Base-by-base conservation (phyloP, 108 stramenopile genomes). In the Cylindrotheca fusiformis region DNA sequence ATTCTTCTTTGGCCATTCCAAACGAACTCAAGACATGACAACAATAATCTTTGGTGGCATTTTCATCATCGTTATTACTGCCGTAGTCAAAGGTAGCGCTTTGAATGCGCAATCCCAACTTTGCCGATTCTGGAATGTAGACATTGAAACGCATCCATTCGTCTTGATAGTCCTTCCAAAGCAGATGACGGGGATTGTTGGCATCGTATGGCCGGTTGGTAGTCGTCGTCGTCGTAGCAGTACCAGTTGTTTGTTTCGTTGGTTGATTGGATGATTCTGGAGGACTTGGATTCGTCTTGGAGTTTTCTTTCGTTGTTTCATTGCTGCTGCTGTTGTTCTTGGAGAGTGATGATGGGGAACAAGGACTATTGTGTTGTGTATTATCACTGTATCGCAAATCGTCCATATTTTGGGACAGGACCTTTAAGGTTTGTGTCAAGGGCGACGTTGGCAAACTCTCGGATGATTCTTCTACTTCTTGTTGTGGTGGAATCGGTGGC, bases 341-440 rank as follows among this genome's bases (percentile, higher is more conserved):
- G n/a, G 46, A 3, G 41, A 53, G 17, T 1, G 2, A 25, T 33
- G 52, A 14, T 4, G 12, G 32, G 23, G 48, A n/a, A n/a, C n/a
- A n/a, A n/a, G n/a, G n/a, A n/a, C n/a, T n/a, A n/a, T n/a, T n/a
- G n/a, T n/a, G n/a, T n/a, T n/a, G n/a, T 51, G 49, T 1, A 19
- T 29, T 20, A n/a, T 12, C 28, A 3, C 41, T 52, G 3, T 72
- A 65, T 19, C 52, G 63, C 14, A 72, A 59, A 31, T 58, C 63
- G 21, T 72, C 58, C 57, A 63, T 62, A 25, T 65, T 56, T 53
- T 72, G 71, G 10, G 71, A 72, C 2, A 72, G 53, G 12, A 44
- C 51, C 25, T 72, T 52, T 1, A 72, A 45, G 3, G 71, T 72
- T 44, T 65, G 71, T 22, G 71, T 61, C 5, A 61, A 50, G 17